Evolutionary conservation across 106 monocot genomes (phyloP).

Genomic region (Vanilla planifolia): DNA sequence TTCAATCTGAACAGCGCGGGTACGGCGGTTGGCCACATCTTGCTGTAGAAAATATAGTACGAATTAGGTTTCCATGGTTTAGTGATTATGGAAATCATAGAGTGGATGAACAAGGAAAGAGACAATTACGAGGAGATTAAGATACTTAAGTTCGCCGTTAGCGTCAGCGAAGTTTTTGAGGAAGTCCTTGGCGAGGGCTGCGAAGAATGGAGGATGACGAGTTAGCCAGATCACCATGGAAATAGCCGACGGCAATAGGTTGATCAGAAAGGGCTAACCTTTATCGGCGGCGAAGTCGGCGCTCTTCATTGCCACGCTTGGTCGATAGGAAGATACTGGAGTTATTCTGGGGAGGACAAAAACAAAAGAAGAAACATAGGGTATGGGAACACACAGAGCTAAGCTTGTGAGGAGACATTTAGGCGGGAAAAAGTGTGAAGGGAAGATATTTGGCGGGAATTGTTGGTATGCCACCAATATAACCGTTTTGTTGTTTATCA

Average conservation of each 20-base stretch:
- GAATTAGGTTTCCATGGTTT: slow-evolving; percentile 5
- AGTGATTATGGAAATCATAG: slow-evolving; percentile 3
- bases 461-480: no score
- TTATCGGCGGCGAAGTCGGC: slow-evolving; percentile 67
- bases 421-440: no score
- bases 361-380: no score
- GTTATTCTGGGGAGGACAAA: no score
- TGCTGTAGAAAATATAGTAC: slow-evolving; percentile 36
- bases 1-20: slow-evolving; percentile 74
- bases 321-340: no score
- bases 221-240: background rate
- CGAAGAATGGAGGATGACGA: background rate
- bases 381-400: no score
- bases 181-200: slow-evolving; percentile 88
- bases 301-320: slow-evolving; percentile 35
- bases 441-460: no score
- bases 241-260: background rate
- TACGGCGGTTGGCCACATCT: slow-evolving; percentile 85
- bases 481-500: no score
- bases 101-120: background rate
- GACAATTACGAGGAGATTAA: slow-evolving; percentile 59
- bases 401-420: no score
- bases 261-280: slow-evolving; percentile 32
- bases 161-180: slow-evolving; percentile 69
- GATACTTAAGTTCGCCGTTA: slow-evolving; percentile 81